These are phyloP conservation scores for Jaminaea rosea DNA, from an alignment of 1,284 basidiomycete species.

Conservation along the genomic window DNA sequence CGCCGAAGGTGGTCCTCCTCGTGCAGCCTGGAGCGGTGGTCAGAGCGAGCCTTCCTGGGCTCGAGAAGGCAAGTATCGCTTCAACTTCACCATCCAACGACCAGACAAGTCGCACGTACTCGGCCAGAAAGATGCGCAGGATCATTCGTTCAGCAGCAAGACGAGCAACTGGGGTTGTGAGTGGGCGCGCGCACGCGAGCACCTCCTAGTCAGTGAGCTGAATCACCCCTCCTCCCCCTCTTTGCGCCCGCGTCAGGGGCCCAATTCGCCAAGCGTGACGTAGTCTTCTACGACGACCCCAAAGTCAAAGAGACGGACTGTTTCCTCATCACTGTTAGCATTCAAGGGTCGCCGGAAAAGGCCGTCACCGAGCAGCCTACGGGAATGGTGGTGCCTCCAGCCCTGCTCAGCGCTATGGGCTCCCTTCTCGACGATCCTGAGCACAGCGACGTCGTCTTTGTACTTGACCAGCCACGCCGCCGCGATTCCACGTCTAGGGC, in stretches of 20 bases:
- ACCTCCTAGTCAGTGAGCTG: no score
- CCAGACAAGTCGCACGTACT: constrained; percentile 53
- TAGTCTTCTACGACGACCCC: constrained; percentile 59
- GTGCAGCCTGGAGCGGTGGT: background rate
- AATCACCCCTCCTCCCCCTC: no score
- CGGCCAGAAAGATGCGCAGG: constrained; percentile 58
- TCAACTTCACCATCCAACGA: constrained; percentile 63
- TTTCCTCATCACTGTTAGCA: constrained; percentile 68
- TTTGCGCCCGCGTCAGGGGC: constrained; percentile 11
- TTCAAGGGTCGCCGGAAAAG: constrained; percentile 59
- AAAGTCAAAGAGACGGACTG: constrained; percentile 56
- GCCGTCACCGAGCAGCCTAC: constrained; percentile 52
- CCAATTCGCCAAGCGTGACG: constrained; percentile 68
- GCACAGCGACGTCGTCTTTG: constrained; percentile 53
- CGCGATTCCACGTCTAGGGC: constrained; percentile 9
- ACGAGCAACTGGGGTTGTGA: constrained; percentile 50
- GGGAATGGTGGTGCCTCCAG: constrained; percentile 56
- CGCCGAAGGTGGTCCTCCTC: no score
- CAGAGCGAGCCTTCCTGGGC: constrained; percentile 60
- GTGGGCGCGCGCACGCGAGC: background rate
- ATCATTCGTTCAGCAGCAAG: constrained; percentile 73
- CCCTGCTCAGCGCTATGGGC: constrained; percentile 62
- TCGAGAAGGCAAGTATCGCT: constrained; percentile 72
- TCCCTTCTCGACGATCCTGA: constrained; percentile 65
- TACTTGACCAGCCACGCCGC: constrained; percentile 17